Evolutionary conservation across 2,329 filamentous ascomycete genomes (phyloP), one percentile per base, ranked within the genome.

Genomic region (Apiospora aurea): DNA sequence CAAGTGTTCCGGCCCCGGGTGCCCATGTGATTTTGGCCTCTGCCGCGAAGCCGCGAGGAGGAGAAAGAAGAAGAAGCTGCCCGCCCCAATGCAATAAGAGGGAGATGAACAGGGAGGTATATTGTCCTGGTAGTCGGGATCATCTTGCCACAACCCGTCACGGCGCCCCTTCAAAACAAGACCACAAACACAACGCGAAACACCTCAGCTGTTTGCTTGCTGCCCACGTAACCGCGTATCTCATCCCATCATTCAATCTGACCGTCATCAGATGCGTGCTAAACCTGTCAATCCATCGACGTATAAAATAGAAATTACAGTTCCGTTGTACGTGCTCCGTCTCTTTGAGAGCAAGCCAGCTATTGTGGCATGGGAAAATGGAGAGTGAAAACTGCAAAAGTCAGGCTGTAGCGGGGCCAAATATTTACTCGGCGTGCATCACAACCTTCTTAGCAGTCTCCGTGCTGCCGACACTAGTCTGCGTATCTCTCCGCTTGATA

Each of bases 381-480:
- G 21, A 41, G 34, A n/a, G 18, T 46, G 14, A 14, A 64, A 2
- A n/a, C 21, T 64, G 29, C 41, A 14, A 14, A 41, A 41, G 49
- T 10, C 10, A 64, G 16, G 18, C 41, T 8, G 21, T 41, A 64
- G 29, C 34, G 5, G 57, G 13, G 57, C 18, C 18, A n/a, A 4
- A 14, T 38, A 8, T 41, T 41, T 29, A 69, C 2, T 69, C 68
- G 21, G n/a, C 34, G 21, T 57, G 68, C n/a, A 69, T 38, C 11
- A 81, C 74, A 24, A 89, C 78, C 78, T 90, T 90, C 81, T 90
- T 91, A 51, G 90, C 90, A 61, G 90, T 92, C 75, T 91, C 90
- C 1, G 88, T 90, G 77, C 89, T 91, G 44, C 86, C 87, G 41
- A 89, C 87, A 75, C 88, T 90, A 1, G 87, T 87, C 75, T 90